These are phyloP conservation scores for Teratosphaeriaceae sp. DNA, from an alignment of 2,329 filamentous ascomycete species.

Conservation along the genomic window DNA sequence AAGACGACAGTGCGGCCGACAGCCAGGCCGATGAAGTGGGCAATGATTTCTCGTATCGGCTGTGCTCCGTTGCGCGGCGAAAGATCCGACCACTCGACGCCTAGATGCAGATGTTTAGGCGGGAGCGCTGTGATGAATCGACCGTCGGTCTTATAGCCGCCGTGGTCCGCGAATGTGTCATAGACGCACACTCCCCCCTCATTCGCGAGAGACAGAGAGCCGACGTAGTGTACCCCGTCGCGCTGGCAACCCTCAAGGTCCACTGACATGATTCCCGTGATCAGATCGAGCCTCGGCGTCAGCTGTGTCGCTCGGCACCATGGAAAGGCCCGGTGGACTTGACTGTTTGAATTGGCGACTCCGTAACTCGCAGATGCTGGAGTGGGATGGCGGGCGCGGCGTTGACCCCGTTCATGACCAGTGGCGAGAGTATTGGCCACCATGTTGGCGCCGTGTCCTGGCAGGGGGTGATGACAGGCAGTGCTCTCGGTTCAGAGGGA, in stretches of 20 bases:
- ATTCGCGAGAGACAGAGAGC: neutral
- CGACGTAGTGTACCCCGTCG: neutral
- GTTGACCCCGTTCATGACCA: too few species aligned
- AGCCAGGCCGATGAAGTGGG: neutral
- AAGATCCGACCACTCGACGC: conserved; percentile 1
- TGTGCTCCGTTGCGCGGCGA: neutral
- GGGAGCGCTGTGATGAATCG: neutral
- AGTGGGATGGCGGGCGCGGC: too few species aligned
- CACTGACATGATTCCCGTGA: neutral
- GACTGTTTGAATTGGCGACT: neutral
- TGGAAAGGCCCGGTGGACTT: neutral
- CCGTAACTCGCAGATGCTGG: too few species aligned
- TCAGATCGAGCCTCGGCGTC: neutral
- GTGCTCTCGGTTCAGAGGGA: too few species aligned
- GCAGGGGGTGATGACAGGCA: too few species aligned
- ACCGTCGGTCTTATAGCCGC: neutral
- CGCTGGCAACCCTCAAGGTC: conserved; percentile 3
- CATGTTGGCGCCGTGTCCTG: too few species aligned
- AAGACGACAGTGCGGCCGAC: neutral
- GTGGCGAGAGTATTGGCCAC: too few species aligned
- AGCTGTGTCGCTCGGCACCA: neutral
- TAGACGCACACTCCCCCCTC: neutral
- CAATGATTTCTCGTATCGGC: neutral
- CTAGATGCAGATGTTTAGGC: neutral
- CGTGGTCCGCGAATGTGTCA: conserved; percentile 2